Percentiles rank a stretch among this genome's conserved stretches.
phyloP scores from a whole-genome alignment of 805 yeast species.

The Blastobotrys chiropterorum region DNA sequence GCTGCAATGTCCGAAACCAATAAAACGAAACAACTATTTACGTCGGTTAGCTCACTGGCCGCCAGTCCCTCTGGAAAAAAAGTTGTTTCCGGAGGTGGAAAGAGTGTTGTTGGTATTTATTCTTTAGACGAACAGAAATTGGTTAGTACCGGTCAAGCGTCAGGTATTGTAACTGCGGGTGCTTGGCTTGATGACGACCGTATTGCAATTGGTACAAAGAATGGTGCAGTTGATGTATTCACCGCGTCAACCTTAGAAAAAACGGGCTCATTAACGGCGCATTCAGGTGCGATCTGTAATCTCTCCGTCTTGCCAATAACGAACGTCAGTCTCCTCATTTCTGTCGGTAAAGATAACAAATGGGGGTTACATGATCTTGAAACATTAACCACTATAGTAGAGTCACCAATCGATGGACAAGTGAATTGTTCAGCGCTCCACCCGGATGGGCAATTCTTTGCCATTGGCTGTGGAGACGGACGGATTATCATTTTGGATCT shows the following conservation, averaged over 20 bases:
- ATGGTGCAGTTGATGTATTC: conserved; percentile 15
- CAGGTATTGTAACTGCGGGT: conserved; percentile 15
- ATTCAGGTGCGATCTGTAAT: background rate
- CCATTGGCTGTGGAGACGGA: conserved; percentile 34
- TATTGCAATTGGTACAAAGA: conserved; percentile 15
- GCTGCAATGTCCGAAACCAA: conserved; percentile 1
- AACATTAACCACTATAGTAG: conserved; percentile 4
- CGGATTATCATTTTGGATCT: conserved; percentile 37
- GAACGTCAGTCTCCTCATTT: conserved; percentile 1
- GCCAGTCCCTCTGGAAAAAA: conserved; percentile 1
- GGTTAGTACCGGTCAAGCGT: conserved; percentile 6
- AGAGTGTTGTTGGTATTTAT: conserved; percentile 15
- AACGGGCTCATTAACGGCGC: background rate
- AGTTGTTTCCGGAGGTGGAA: conserved; percentile 20
- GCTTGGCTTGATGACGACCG: conserved; percentile 9
- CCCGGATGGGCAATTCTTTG: conserved; percentile 45
- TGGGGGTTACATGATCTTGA: conserved; percentile 15
- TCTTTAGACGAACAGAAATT: conserved; percentile 6
- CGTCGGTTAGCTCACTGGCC: conserved; percentile 11
- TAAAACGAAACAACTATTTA: conserved; percentile 19
- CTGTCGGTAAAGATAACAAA: conserved; percentile 9
- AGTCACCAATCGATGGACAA: conserved; percentile 9
- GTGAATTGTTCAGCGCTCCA: conserved; percentile 31
- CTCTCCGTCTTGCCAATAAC: background rate
- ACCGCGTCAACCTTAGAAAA: background rate